Evolutionary conservation across 148 eudicot species (phyloP), one percentile per base, ranked within the genome.

Genomic region (Fagopyrum homotropicum): DNA sequence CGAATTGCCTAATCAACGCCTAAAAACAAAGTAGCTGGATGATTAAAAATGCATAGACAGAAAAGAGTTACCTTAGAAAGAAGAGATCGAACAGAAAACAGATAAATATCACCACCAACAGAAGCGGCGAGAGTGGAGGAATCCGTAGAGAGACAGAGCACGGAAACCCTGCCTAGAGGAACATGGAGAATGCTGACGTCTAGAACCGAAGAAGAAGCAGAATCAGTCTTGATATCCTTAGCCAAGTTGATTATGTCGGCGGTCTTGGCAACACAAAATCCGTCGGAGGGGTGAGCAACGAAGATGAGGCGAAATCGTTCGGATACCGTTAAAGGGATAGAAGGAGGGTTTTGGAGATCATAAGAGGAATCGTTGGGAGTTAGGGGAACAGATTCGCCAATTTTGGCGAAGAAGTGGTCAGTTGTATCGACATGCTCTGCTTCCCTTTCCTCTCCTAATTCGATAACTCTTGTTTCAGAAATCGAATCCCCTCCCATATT

Each of bases 261-360:
- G 17, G 85, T 86, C 87, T 87, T 89, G 60, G 90, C 89, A 73
- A 92, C 94, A 75, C 83, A 92, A 88, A 95, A 95, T 44, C 99
- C 98, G 86, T 96, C 97, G 6, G 86, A 75, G 11, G 89, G 77
- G 70, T 90, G 90, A 6, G 93, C 90, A 7, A 86, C 85, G 16
- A 93, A 89, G 3, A 89, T 26, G 80, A 89, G 83, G 52, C 88
- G 81, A 4, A 83, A 79, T 17, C 80, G 80, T 73, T 84, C 82
- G 14, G 97, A 86, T 64, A 94, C 75, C 0, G 77, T 91, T 54
- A 94, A 56, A 3, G 97, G 96, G 14, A 76, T 79, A 1, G 78
- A 79, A 4, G 98, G 97, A 81, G 80, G 86, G 68, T 45, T 78
- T 12, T 82, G 9, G 12, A 75, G 40, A 49, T 88, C 87, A 63